Base-by-base conservation (phyloP, 140 eudicot species). In the Senecio squalidus region DNA sequence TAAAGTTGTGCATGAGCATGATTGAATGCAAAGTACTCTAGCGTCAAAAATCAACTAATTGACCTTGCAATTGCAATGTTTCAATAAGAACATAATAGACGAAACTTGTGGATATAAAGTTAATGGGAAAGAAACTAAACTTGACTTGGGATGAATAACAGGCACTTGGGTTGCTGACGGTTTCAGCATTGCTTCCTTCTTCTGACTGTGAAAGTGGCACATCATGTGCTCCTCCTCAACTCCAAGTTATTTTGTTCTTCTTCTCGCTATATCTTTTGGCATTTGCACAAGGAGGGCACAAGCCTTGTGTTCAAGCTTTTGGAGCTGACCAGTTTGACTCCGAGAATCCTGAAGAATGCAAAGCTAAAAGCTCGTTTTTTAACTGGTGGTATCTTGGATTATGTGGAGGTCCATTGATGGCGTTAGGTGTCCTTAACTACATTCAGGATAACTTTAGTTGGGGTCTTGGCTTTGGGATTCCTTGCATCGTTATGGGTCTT, bases 401-500 rank as follows among this genome's bases (percentile, higher is more conserved):
- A 50, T 74, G 82, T 26, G 69, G 54, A 28, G 89, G 84, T 34
- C 64, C 82, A 24, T 7, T 67, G 15, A 24, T 71, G 45, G 71
- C 75, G 4, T 34, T 78, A 26, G 52, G 31, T 9, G 58, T 74
- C 33, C 60, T 82, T 38, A 78, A 50, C 67, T 82, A 78, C 72
- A 60, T 78, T 58, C 82, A 81, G 36, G 89, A 82, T 25, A 78
- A 85, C 64, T 29, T 73, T 43, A 73, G 78, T 67, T 85, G 94
- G 94, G 84, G 23, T 46, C 82, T 84, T 3, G 94, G 94, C 3
- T 84, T 84, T 67, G 94, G 94, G 33, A 81, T 81, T 52, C 95
- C 95, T 21, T 85, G 90, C 76, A 44, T 76, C 7, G 49, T 78
- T 36, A 76, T 82, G 86, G 72, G 58, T 30, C 39, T 79, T 55